Evolutionary conservation across 208 protist species (phyloP), one percentile per base, ranked within the genome.

Genomic region (Crithidia brevicula): DNA sequence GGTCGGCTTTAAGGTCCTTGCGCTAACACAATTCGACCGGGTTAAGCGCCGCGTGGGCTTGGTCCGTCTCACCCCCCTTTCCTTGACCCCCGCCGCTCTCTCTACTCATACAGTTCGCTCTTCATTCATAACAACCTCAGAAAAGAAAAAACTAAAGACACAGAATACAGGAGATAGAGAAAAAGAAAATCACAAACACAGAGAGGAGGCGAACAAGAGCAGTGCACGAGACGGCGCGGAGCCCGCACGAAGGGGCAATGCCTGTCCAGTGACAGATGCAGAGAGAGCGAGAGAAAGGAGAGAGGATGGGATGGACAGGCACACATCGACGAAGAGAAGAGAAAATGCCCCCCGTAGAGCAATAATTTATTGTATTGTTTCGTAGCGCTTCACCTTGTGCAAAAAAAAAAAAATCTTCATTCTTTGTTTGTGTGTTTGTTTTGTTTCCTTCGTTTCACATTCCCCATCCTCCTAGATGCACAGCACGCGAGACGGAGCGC

Each of bases 311-410:
- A n/a, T n/a, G n/a, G n/a, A n/a, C n/a, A n/a, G n/a, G n/a, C 47
- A 36, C 50, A 74, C 60, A 40, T 33, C 53, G 59, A 68, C 38
- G 51, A 58, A 58, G 30, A 58, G 69, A 74, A 68, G 59, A 65
- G 59, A 40, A 64, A 81, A 81, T 81, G 74, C 74, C 74, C 74
- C 74, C 74, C 74, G 66, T 74, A 79, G 74, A 79, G 74, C 59
- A 65, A 54, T 54, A 65, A 45, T 18, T 31, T 63, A 25, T n/a
- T 16, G n/a, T 49, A 36, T 67, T 54, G 45, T 54, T 54, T 45
- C 33, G 30, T 65, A 54, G 43, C 40, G 30, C 25, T 9, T 54
- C 54, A 42, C 11, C 27, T 52, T 18, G 1, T 20, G 59, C 59
- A 65, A 7, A 40, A 40, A 40, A 40, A 40, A 40, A 40, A 40